Conservation (phyloP, 805 yeast genomes). For the Ogataea nonfermentans region DNA sequence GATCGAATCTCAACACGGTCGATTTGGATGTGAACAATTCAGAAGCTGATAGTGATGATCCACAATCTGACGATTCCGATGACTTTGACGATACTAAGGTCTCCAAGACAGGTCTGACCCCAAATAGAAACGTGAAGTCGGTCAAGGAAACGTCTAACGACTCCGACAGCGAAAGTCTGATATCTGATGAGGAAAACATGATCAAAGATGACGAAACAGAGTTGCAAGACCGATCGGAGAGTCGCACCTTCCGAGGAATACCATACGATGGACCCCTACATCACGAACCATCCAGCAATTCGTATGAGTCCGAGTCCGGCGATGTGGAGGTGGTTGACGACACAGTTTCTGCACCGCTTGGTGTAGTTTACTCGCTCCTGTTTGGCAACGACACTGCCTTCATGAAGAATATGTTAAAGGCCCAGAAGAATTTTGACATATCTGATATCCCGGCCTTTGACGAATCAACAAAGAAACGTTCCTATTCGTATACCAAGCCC, state of each 20-base stretch:
- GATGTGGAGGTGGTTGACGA: slow-evolving; percentile 60
- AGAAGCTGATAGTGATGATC: slow-evolving; percentile 38
- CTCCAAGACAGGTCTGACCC: slow-evolving; percentile 15
- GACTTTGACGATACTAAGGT: slow-evolving; percentile 19
- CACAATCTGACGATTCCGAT: slow-evolving; percentile 24
- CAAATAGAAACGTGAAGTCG: slow-evolving; percentile 3
- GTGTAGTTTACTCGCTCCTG: slow-evolving; percentile 54
- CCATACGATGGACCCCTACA: slow-evolving; percentile 38
- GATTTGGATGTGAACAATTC: slow-evolving; percentile 26
- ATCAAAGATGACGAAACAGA: slow-evolving; percentile 28
- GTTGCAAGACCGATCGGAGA: slow-evolving; percentile 20
- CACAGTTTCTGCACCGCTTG: slow-evolving; percentile 59
- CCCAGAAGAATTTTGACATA: slow-evolving; percentile 64
- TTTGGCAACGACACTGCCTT: slow-evolving; percentile 59
- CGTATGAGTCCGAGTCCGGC: slow-evolving; percentile 43
- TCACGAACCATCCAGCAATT: slow-evolving; percentile 36
- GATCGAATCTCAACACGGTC: slow-evolving; percentile 20
- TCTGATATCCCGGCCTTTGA: slow-evolving; percentile 45
- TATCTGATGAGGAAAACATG: slow-evolving; percentile 34
- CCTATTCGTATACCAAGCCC: slow-evolving; percentile 61
- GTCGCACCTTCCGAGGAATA: slow-evolving; percentile 37
- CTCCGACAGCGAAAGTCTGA: slow-evolving; percentile 29
- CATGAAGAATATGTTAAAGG: slow-evolving; percentile 44
- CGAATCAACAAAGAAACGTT: slow-evolving; percentile 37
- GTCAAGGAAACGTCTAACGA: slow-evolving; percentile 19